Base-by-base conservation (phyloP, 1,139 yeast genomes). In the Yarrowia galli region DNA sequence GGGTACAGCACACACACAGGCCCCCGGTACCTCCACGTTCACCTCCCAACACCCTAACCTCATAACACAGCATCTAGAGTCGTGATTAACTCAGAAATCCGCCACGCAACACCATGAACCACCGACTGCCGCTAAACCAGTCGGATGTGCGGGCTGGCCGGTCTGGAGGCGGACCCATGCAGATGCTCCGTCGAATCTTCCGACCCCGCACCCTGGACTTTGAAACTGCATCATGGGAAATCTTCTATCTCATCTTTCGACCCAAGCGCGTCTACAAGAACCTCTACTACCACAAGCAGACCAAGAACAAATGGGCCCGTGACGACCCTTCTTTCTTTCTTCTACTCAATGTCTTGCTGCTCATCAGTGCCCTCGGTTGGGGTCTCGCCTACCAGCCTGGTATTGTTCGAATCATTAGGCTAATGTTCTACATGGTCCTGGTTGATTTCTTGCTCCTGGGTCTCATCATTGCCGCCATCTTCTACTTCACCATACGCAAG, bases 221-320 rank as follows among this genome's bases (percentile, higher is more conserved):
- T 74, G 98, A 92, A 77, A 90, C 97, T 1, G 97, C 98, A 20
- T 84, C 88, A 70, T 92, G 97, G 97, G 98, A 92, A 76, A 88
- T 92, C 77, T 81, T 89, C 72, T 85, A 91, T 74, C 79, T 92
- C 68, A 82, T 92, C 28, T 80, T 87, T 49, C 85, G 89, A 61
- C 98, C 98, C 2, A 85, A 88, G 72, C 88, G 91, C 71, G 96
- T 92, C 75, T 92, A 90, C 80, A 84, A 91, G 71, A 86, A 95
- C 25, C 85, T 91, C 70, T 91, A 91, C 75, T 91, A 90, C 76
- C 93, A 91, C 73, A 86, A 84, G 71, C 90, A 87, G 72, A 87
- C 90, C 2, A 86, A 85, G 72, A 85, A 85, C 72, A 83, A 84
- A 70, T 91, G 95, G 87, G 88, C 97, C 0, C 82, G 98, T 72